Evolutionary conservation across 2,329 filamentous ascomycete genomes (phyloP).

Genomic region (Colletotrichum plurivorum): DNA sequence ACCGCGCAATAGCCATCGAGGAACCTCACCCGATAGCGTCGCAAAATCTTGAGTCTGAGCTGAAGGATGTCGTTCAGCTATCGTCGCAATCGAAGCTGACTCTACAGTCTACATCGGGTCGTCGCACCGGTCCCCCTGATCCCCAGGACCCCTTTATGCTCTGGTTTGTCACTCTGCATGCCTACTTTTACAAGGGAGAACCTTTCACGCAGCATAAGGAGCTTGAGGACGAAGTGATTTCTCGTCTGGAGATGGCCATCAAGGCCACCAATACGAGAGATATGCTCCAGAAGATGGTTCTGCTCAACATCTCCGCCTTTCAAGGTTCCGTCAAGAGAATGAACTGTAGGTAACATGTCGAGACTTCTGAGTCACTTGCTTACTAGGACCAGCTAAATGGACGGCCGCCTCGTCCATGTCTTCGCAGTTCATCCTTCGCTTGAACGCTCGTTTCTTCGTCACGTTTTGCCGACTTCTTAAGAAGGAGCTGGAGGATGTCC

Average conservation of each 20-base stretch:
- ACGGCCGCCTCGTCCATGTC: conserved; percentile 61
- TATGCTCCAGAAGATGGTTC: conserved; percentile 81
- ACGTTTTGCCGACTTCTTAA: conserved; percentile 79
- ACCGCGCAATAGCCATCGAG: conserved; percentile 82
- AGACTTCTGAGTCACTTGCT: neutral
- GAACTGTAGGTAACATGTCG: conserved; percentile 52
- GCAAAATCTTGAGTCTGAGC: conserved; percentile 84
- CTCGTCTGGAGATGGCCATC: conserved; percentile 80
- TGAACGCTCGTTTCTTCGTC: conserved; percentile 85
- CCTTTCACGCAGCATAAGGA: conserved; percentile 83
- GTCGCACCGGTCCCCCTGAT: conserved; percentile 59
- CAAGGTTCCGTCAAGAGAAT: conserved; percentile 76
- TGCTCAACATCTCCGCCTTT: conserved; percentile 90
- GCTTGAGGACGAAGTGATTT: conserved; percentile 87
- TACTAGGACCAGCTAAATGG: conserved; percentile 58
- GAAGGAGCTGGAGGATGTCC: conserved; percentile 73
- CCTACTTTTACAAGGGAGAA: conserved; percentile 84
- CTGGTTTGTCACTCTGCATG: conserved; percentile 91
- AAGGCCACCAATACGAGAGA: conserved; percentile 76
- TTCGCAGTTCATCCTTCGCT: conserved; percentile 77
- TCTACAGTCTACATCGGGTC: conserved; percentile 44
- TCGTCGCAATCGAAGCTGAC: conserved; percentile 42
- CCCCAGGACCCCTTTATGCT: conserved; percentile 76
- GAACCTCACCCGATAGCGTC: conserved; percentile 82
- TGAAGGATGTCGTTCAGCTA: conserved; percentile 66